Percentiles rank a stretch among this genome's conserved stretches.
Evolutionary conservation across 805 yeast species (phyloP).

Genomic region (Allodekkera sacchari): DNA sequence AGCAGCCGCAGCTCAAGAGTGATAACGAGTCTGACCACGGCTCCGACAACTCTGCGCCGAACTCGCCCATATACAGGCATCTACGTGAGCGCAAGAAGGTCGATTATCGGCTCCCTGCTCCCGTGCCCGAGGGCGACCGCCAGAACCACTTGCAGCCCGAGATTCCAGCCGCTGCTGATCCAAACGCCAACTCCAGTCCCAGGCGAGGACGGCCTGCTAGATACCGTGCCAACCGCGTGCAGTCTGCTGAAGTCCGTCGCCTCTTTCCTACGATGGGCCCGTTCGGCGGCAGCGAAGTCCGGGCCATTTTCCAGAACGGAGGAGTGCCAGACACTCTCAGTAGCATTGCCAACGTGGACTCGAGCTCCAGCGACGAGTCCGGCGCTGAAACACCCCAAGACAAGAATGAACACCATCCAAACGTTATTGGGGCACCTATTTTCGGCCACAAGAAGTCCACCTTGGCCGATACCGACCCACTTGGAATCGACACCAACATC

Average conservation of each 20-base stretch:
- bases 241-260: slow-evolving; percentile 46
- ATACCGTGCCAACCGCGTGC: slow-evolving; percentile 16
- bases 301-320: too few species aligned
- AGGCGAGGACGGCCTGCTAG: slow-evolving; percentile 17
- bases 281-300: slow-evolving; percentile 92
- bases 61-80: slow-evolving; percentile 39
- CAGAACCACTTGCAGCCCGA: too few species aligned
- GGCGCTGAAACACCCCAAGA: too few species aligned
- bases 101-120: slow-evolving; percentile 80
- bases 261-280: slow-evolving; percentile 95
- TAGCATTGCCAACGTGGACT: too few species aligned
- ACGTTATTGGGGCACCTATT: neutral
- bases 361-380: too few species aligned
- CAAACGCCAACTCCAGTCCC: too few species aligned
- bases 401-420: neutral
- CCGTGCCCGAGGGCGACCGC: slow-evolving; percentile 41
- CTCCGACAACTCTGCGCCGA: too few species aligned
- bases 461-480: slow-evolving; percentile 85
- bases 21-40: too few species aligned
- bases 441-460: slow-evolving; percentile 42
- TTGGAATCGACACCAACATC: slow-evolving; percentile 62
- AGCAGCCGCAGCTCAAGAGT: too few species aligned
- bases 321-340: too few species aligned
- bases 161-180: too few species aligned
- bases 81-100: slow-evolving; percentile 64